Base-by-base conservation (phyloP, 345 rosid genomes). In the Eucalyptus polybractea region DNA sequence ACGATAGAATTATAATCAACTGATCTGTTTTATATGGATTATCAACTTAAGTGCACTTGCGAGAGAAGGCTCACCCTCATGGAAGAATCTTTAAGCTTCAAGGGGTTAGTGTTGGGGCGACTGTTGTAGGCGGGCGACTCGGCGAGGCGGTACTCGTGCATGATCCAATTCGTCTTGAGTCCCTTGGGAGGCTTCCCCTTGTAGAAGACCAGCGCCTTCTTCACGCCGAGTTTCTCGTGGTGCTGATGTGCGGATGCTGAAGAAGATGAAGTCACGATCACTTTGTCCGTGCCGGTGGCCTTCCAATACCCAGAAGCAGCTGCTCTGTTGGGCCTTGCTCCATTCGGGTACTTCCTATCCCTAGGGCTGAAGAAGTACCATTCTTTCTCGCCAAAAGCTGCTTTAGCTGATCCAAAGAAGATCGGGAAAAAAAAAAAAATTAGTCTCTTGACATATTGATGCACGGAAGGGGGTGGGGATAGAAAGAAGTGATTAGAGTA, bases 331-430 rank as follows among this genome's bases (percentile, higher is more conserved):
- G 99, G 99, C 91, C 99, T 88, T 3, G 97, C 99, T 69, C 99
- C 99, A 12, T 98, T 98, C 1, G 99, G 99, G 92, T 98, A 98
- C 95, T 98, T 98, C 19, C 99, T 91, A 87, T 97, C 99, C 91
- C 99, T 92, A 5, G 99, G 99, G 89, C 97, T 97, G 94, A 97
- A 97, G 91, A 97, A 97, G 89, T 98, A 98, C 99, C 99, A 98
- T 87, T 98, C 99, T 91, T 97, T 98, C 96, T 98, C 99, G 2
- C 99, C 98, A 88, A 95, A 96, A 15, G 94, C 93, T 50, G 99
- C 97, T 87, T 89, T 95, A 56, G 65, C 99, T 98, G 93, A 89
- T 88, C 27, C 87, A 54, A 16, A 56, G 50, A 17, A 54, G 60
- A 15, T 87, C 76, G 60, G 33, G n/a, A 53, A 47, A 85, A 45